These are phyloP conservation scores for Pugionium cornutum DNA, from an alignment of 345 rosid genomes.

Conservation along the genomic window DNA sequence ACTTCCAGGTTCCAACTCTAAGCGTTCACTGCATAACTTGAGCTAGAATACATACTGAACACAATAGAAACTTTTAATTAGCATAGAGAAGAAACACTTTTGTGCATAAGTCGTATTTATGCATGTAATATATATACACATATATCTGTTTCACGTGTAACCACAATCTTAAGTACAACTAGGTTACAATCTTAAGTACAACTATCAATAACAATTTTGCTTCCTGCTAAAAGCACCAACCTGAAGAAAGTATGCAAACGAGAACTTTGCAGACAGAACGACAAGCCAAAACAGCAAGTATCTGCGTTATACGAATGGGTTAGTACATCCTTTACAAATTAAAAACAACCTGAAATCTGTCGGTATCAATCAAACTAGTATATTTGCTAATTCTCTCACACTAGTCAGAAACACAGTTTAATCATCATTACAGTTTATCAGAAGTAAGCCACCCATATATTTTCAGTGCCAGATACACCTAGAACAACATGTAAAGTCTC, in stretches of 20 bases:
- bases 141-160: neutral
- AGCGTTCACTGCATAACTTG: constrained; percentile 12
- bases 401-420: constrained; percentile 20
- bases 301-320: constrained; percentile 49
- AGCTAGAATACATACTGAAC: constrained; percentile 15
- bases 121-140: neutral
- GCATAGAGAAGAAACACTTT: constrained; percentile 13
- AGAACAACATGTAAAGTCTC: constrained; percentile 19
- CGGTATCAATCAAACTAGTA: constrained; percentile 24
- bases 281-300: constrained; percentile 91
- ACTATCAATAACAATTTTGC: constrained; percentile 18
- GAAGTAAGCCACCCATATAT: constrained; percentile 19
- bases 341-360: constrained; percentile 2
- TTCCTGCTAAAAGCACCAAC: constrained; percentile 45
- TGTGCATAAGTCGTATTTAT: constrained; percentile 12
- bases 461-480: constrained; percentile 23
- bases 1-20: constrained; percentile 13
- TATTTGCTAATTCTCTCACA: constrained; percentile 26
- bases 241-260: constrained; percentile 92
- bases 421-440: constrained; percentile 10
- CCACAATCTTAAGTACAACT: neutral
- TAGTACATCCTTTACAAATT: constrained; percentile 12
- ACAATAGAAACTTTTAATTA: constrained; percentile 3
- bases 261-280: constrained; percentile 74
- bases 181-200: neutral